Base-by-base conservation (phyloP, 129 eudicot species). In the Glebionis coronaria region DNA sequence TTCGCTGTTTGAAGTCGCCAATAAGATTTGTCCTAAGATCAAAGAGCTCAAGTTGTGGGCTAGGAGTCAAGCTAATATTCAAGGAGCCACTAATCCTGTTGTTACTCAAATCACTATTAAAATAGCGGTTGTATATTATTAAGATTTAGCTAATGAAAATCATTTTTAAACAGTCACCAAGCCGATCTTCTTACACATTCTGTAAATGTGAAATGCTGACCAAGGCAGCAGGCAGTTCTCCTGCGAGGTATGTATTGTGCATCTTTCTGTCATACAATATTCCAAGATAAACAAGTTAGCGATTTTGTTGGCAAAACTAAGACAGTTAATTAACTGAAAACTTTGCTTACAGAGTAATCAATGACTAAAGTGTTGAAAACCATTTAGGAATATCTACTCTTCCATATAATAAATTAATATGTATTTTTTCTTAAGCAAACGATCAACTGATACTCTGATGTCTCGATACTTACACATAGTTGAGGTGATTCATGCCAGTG, bases 191-290 rank as follows among this genome's bases (percentile, higher is more conserved):
- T 80, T 45, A 88, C 96, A 85, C 82, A 44, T 78, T 87, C 61
- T 85, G 82, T 51, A 88, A 65, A 60, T 73, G 79, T 51, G 96
- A 85, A 62, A 83, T 69, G 61, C 68, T 72, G 73, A 85, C 85
- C 65, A 85, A 65, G 31, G 63, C 67, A 25, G 63, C 60, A n/a
- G 90, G 92, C 71, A 88, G 47, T 58, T 85, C 70, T 68, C 96
- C 93, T 67, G 59, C 80, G 31, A 88, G 76, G 31, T 60, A 87
- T 83, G 81, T 83, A 56, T 52, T 73, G 67, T 29, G 75, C 79
- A 63, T 85, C 74, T 75, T 75, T 25, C 70, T 75, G 69, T 73
- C 84, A 78, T 69, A 31, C 27, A 59, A 31, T 63, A 63, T 19
- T 18, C 13, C 12, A 38, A 27, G 29, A 14, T 49, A 53, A n/a